Base-by-base conservation (phyloP, 2,329 filamentous ascomycete species). In the Paramyrothecium sp. region DNA sequence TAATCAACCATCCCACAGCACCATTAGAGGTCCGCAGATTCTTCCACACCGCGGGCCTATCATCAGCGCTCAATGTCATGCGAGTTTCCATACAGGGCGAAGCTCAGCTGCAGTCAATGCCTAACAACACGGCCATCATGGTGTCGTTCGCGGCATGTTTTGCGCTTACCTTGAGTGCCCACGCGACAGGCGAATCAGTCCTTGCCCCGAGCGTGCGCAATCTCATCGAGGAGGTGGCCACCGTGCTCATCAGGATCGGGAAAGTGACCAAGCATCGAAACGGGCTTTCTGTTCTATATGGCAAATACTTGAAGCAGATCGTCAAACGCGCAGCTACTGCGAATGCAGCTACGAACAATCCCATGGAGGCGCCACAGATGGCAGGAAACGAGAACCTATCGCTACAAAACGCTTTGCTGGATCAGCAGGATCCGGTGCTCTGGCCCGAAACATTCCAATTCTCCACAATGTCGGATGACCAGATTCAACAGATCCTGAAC, bases 41-140 rank as follows among this genome's bases (percentile, higher is more conserved):
- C 69, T 91, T 91, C 71, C 85, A 88, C 46, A 86, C 87, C 1
- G 89, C 88, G 1, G 87, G 88, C 1, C 78, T 91, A 1, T 89
- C 88, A 0, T 89, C 88, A 0, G 87, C 89, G 0, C 72, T 91
- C n/a, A 90, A 90, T 57, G 89, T 91, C 4, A 83, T 91, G 78
- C 84, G 89, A 21, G 87, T 86, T 2, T 88, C 88, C 0, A 89
- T 91, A 7, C 88, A 90, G 69, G 88, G 88, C 34, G 89, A 91
- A 66, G 76, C 80, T 0, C 82, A 88, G 59, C 78, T 91, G 0
- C 86, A 86, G 56, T 90, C 88, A 0, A 91, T 91, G 88, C 89
- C 89, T 0, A 91, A 91, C 70, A 91, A 91, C 63, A 90, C 89
- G 0, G 84, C 88, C 56, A 89, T 91, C 61, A 91, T 91, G 89